Evolutionary conservation across 179 eudicot species (phyloP).

Genomic region (Silene noctiflora): DNA sequence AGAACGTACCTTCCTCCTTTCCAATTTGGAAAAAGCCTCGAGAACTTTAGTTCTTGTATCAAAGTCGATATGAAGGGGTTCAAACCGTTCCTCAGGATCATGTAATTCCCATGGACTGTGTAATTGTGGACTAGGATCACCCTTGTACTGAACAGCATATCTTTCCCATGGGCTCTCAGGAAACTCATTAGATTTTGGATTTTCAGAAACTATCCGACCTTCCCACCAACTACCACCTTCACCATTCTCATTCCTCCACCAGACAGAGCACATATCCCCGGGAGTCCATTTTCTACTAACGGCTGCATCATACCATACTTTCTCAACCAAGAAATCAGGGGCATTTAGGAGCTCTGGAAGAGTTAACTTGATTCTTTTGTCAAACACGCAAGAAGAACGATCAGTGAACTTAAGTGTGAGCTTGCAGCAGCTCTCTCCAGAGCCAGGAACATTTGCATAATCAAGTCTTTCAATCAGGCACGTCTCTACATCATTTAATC

Average conservation of each 20-base stretch:
- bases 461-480: constrained; percentile 61
- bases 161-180: constrained; percentile 99
- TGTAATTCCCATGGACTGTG: constrained; percentile 97
- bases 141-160: constrained; percentile 62
- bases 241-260: constrained; percentile 79
- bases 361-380: constrained; percentile 58
- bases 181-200: constrained; percentile 65
- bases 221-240: constrained; percentile 96
- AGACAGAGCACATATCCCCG: constrained; percentile 72
- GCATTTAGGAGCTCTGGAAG: constrained; percentile 68
- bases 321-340: constrained; percentile 87
- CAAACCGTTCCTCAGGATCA: constrained; percentile 57
- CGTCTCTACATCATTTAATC: constrained; percentile 63
- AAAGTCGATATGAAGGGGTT: constrained; percentile 62
- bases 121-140: constrained; percentile 46
- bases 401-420: constrained; percentile 66
- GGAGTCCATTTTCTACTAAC: constrained; percentile 58
- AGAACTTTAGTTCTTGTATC: constrained; percentile 50
- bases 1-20: constrained; percentile 48
- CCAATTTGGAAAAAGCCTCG: constrained; percentile 43
- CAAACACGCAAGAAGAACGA: constrained; percentile 46
- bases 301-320: constrained; percentile 65
- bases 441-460: constrained; percentile 60
- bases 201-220: constrained; percentile 52
- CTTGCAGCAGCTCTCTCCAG: constrained; percentile 94